Evolutionary conservation across 495 filamentous ascomycete species (phyloP).

Genomic region (Amphirosellinia nigrospora): DNA sequence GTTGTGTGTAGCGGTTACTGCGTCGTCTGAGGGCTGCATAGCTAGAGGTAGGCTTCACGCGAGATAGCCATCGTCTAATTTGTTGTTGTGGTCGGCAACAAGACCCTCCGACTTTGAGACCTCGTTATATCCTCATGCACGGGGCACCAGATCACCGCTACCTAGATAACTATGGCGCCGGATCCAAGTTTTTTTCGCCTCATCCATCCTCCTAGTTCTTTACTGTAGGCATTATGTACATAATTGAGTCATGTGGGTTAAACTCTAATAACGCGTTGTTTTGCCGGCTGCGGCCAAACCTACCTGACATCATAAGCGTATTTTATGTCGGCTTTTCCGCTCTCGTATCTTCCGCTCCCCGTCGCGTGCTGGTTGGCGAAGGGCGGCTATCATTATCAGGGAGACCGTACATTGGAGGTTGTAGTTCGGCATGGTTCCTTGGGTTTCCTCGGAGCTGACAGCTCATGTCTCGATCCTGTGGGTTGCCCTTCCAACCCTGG

Average conservation of each 20-base stretch:
- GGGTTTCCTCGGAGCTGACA: conserved; percentile 5
- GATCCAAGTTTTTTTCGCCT: not conserved
- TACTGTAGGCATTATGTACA: conserved; percentile 13
- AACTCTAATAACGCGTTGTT: not conserved
- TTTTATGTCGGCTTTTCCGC: not conserved
- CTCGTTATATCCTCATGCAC: not conserved
- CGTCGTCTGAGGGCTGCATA: not conserved
- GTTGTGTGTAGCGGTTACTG: not conserved
- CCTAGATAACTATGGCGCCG: not conserved
- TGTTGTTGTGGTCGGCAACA: conserved; percentile 12
- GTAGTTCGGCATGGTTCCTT: not conserved
- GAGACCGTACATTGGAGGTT: not conserved
- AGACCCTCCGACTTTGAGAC: conserved; percentile 1
- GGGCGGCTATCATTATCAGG: not conserved
- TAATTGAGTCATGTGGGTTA: conserved; percentile 17
- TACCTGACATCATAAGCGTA: not conserved
- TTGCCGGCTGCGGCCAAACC: not conserved
- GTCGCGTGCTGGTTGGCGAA: not conserved
- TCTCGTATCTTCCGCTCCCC: not conserved
- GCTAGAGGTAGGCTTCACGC: conserved; percentile 15
- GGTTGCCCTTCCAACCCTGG: not conserved
- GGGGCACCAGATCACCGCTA: not conserved
- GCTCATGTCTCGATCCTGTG: not conserved
- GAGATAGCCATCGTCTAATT: conserved; percentile 8
- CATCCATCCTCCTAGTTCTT: not conserved